Evolutionary conservation across 352 stramenopile genomes (phyloP), one percentile per base, ranked within the genome.

Genomic region (Phytophthora meadii): DNA sequence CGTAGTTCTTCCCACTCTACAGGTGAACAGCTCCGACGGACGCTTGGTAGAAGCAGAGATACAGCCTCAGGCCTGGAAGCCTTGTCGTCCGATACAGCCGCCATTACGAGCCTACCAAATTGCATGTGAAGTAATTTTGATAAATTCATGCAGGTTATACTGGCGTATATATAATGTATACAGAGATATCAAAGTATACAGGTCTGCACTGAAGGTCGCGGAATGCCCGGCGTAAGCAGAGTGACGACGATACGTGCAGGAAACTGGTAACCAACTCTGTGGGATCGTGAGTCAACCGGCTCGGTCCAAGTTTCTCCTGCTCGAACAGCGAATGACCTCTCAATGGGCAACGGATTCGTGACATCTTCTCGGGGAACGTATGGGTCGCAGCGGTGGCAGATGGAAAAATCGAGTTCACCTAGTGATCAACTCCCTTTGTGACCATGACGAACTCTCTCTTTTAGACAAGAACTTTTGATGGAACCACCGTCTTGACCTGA

Each of bases 1-100:
- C 61, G 61, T 8, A 94, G 66, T 53, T 85, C 76, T 9, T 70
- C 48, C 86, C 86, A 94, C 52, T 93, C 74, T 14, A 94, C 72
- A 28, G 63, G 69, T n/a, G 54, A 67, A 37, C 32, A 65, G 51
- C 61, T 70, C 46, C 69, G 63, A 48, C 51, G 56, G 3, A 49
- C 36, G 17, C 40, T 52, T 22, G 57, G 65, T 51, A 66, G 58
- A 22, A 59, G 19, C 6, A 74, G 54, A 30, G 54, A 14, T 15
- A 67, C 27, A n/a, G 51, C 25, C 34, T 54, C 39, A 0, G 12
- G 6, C 9, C 53, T 22, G 5, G 39, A 14, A 14, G 30, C 7
- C n/a, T 17, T 27, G 11, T 25, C 24, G 28, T 12, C 27, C 1
- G 27, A 5, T 25, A 17, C 11, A 30, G 36, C 11, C 30, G 49